Conservation (phyloP, 441 rosid species). For the Erodium texanum region DNA sequence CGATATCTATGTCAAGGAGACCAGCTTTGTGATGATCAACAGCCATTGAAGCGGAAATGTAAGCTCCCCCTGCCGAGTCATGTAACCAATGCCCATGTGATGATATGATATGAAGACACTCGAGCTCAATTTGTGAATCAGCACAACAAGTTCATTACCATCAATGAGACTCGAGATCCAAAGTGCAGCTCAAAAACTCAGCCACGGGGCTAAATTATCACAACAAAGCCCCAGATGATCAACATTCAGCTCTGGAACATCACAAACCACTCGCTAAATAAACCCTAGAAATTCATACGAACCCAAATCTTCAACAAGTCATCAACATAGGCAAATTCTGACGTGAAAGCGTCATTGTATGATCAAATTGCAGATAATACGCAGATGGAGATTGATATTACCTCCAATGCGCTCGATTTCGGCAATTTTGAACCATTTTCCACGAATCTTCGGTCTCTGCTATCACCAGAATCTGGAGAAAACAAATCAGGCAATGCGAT, state of each 20-base stretch:
- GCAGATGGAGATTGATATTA: not conserved
- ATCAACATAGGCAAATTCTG: not conserved
- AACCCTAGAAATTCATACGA: not conserved
- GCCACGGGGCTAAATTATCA: not conserved
- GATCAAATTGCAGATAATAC: not conserved
- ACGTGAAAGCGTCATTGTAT: not conserved
- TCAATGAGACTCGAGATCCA: not conserved
- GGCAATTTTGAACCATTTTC: not conserved
- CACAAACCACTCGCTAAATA: not conserved
- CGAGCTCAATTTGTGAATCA: not conserved
- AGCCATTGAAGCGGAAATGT: not conserved
- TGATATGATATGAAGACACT: not conserved
- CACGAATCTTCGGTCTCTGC: not conserved
- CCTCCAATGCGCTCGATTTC: not conserved
- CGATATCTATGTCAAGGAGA: not conserved
- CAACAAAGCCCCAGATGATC: not conserved
- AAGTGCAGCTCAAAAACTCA: not conserved
- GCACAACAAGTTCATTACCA: not conserved
- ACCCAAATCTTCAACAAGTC: not conserved
- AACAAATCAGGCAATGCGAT: not conserved
- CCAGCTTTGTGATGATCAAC: not conserved
- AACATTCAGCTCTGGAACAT: not conserved
- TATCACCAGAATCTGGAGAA: not conserved
- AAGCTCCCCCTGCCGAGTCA: not conserved
- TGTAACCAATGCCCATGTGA: too few relatives aligned